phyloP scores from a whole-genome alignment of 768 basidiomycete species.

The Clathrus columnatus region DNA sequence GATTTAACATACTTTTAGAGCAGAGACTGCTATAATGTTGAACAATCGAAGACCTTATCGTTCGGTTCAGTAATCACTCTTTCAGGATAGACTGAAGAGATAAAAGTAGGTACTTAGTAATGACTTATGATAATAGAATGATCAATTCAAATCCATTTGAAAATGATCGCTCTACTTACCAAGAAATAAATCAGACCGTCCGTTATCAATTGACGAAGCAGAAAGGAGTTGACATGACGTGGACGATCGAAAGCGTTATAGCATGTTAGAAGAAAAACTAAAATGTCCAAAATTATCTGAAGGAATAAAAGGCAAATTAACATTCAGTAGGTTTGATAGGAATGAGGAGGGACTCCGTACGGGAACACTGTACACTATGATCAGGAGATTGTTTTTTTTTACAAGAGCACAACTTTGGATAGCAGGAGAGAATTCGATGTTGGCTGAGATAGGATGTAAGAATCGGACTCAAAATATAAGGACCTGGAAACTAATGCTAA shows the following conservation, averaged over 20 bases:
- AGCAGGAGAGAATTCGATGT: not conserved
- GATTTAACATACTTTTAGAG: not conserved
- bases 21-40: not conserved
- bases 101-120: not conserved
- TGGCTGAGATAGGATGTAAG: not conserved
- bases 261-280: conserved; percentile 23
- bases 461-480: too few relatives aligned
- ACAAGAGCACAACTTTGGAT: not conserved
- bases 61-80: not conserved
- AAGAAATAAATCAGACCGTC: conserved; percentile 30
- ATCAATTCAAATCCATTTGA: too few relatives aligned
- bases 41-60: not conserved
- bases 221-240: conserved; percentile 16
- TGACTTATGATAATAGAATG: not conserved
- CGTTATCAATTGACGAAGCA: conserved; percentile 23
- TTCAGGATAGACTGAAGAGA: not conserved
- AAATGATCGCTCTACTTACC: conserved; percentile 15
- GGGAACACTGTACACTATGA: not conserved
- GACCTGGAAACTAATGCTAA: not conserved
- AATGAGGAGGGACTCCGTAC: not conserved
- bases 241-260: conserved; percentile 30
- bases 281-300: conserved; percentile 29
- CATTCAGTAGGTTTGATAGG: not conserved
- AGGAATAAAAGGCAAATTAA: not conserved
- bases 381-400: not conserved